phyloP scores from a whole-genome alignment of 2,329 filamentous ascomycete species.

The Hypoxylon sp. region DNA sequence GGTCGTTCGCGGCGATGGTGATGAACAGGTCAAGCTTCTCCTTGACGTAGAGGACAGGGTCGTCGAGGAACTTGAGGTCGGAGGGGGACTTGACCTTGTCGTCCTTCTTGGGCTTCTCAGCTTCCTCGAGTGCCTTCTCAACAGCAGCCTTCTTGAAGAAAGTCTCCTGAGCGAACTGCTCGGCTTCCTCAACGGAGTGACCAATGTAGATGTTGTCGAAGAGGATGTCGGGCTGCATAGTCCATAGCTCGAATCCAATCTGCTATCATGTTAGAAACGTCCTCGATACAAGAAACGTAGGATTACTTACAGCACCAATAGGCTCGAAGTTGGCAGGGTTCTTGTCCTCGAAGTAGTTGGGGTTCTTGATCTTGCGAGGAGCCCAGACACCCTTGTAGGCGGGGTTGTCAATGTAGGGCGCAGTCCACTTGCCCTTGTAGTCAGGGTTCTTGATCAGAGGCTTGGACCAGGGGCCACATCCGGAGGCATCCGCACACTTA shows the following conservation, averaged over 20 bases:
- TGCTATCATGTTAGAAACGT: slow-evolving; percentile 18
- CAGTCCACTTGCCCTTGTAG: slow-evolving; percentile 99
- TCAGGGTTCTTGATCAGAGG: slow-evolving; percentile 93
- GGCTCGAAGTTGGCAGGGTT: slow-evolving; percentile 95
- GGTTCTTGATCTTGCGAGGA: slow-evolving; percentile 96
- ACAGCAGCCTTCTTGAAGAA: slow-evolving; percentile 87
- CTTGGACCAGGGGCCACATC: slow-evolving; percentile 91
- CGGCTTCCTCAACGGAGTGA: slow-evolving; percentile 92
- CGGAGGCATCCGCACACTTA: slow-evolving; percentile 92
- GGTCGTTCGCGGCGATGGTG: slow-evolving; percentile 81
- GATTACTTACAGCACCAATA: slow-evolving; percentile 85
- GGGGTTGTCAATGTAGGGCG: slow-evolving; percentile 94
- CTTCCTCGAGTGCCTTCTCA: slow-evolving; percentile 82
- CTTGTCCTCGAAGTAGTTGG: slow-evolving; percentile 97
- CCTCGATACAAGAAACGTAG: slow-evolving; percentile 3
- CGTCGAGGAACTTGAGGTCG: slow-evolving; percentile 88
- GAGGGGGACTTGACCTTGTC: slow-evolving; percentile 73
- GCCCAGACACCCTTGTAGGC: slow-evolving; percentile 97
- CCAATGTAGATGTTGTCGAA: slow-evolving; percentile 99
- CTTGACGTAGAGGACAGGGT: slow-evolving; percentile 85
- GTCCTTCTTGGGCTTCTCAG: slow-evolving; percentile 77
- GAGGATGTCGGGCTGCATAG: slow-evolving; percentile 98
- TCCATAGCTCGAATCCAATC: slow-evolving; percentile 99
- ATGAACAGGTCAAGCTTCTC: slow-evolving; percentile 95
- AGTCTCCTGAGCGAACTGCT: slow-evolving; percentile 86